Conservation (phyloP, 73 alveolate genomes). For the Durusdinium trenchii region DNA sequence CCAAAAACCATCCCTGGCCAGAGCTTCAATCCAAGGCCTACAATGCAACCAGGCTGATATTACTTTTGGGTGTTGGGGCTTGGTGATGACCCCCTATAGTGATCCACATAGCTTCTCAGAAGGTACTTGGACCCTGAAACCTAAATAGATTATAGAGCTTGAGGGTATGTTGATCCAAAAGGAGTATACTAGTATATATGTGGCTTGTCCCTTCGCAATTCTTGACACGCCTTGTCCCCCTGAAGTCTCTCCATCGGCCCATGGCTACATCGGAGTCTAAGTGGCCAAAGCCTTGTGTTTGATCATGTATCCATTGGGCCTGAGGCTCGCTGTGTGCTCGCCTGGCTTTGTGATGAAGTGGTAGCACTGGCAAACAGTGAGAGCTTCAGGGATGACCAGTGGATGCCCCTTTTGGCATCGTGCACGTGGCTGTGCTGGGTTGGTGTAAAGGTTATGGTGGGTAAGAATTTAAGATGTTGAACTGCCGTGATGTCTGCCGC, state of each 20-base stretch:
- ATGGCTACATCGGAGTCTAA: no score
- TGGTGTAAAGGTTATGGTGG: no score
- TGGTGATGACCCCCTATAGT: background rate
- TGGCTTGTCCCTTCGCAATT: background rate
- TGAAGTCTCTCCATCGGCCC: no score
- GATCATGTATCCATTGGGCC: no score
- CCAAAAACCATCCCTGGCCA: background rate
- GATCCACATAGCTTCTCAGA: no score
- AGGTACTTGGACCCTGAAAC: no score
- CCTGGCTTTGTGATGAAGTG: background rate
- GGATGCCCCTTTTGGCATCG: background rate
- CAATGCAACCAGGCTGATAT: background rate
- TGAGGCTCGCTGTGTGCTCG: background rate
- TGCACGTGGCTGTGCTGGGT: background rate
- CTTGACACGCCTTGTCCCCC: no score
- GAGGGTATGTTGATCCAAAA: no score
- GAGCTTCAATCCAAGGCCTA: background rate
- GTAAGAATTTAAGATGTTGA: no score
- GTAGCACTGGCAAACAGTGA: background rate
- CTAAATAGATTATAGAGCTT: no score
- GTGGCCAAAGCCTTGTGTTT: no score
- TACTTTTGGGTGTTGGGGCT: background rate
- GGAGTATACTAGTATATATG: background rate
- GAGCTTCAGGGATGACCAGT: background rate
- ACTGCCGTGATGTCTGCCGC: no score